Evolutionary conservation across 1,284 basidiomycete genomes (phyloP), one percentile per base, ranked within the genome.

Genomic region (Leucoagaricus sp.): DNA sequence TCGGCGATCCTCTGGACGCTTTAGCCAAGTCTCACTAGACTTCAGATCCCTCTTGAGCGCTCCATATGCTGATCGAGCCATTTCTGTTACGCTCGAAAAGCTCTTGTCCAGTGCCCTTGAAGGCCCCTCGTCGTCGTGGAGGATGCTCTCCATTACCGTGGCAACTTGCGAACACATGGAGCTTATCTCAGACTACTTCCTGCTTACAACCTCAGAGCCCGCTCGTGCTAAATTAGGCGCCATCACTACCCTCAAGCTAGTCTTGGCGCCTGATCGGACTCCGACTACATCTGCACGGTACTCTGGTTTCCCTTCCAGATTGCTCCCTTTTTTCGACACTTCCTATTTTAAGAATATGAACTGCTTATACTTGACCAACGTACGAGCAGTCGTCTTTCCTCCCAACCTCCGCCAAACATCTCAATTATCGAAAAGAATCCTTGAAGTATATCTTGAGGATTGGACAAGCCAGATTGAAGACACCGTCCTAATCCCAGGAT

Each of bases 381-480:
- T 46, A 12, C 31, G 31, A 6, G 40, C 26, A 15, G 1, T 31
- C n/a, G 17, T 29, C 10, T 52, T 44, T 44, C 50, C 38, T 8
- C 23, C 28, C 12, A 31, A 15, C 15, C 17, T 29, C n/a, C 17
- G 10, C n/a, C 29, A 45, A 45, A 8, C 15, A 10, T 17, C 26
- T 4, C 33, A 25, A 9, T 25, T 38, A n/a, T 48, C 45, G 4
- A 38, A 41, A 10, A 31, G 28, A 7, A 19, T 21, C n/a, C 26
- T 54, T 23, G 42, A 47, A 47, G 28, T 54, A 23, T 40, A 34
- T 12, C 45, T 54, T 23, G 12, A 47, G 25, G 17, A 45, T 25
- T 54, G 53, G 53, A 54, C 42, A 9, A 34, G 25, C 31, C 12
- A n/a, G 6, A 46, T 54, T 23, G 53, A 54, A 10, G 25, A 34